Base-by-base conservation (phyloP, 2,329 filamentous ascomycete species). In the Cyclaneusma minus region DNA sequence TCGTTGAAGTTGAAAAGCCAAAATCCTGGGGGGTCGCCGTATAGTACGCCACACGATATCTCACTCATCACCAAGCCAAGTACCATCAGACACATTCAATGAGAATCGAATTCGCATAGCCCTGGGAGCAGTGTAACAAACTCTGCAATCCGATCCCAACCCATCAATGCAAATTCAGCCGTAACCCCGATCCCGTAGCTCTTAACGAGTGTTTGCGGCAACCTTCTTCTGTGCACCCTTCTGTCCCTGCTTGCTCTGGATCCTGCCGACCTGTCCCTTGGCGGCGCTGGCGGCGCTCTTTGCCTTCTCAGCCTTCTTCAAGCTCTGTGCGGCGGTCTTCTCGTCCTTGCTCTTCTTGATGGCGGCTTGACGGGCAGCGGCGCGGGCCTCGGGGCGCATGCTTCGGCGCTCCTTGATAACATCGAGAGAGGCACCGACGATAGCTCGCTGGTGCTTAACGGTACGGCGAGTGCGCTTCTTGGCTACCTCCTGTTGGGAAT, bases 251-350 rank as follows among this genome's bases (percentile, higher is more conserved):
- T 98, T 98, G 75, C 83, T 85, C 58, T 77, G 66, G 56, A 92
- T 81, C 59, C 80, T 75, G 50, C 62, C 58, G 44, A 69, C 66
- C 65, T 84, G 71, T 53, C 83, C 85, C 64, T 81, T 78, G 55
- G 75, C 62, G 44, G 75, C 69, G 36, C 45, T 49, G 44, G 78
- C 70, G 42, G 85, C 85, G 51, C 48, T 67, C 81, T 95, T 95
- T 50, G 89, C 89, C 83, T 98, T 98, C 65, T 95, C 85, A 34
- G 82, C 80, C 81, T 95, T 98, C 83, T 95, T 98, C 59, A 73
- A 75, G 56, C 73, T 80, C 61, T 82, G 76, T 37, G 73, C 69
- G 39, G 74, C 84, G 43, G 75, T 65, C 71, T 91, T 92, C 84
- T 95, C 94, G 60, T 92, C 85, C 80, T 98, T 98, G 66, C 75